A percentile compares a stretch with the other conserved stretches of the same genome.
Conservation (phyloP, 2,329 filamentous ascomycete species). For the Microcyclosporella mali region DNA sequence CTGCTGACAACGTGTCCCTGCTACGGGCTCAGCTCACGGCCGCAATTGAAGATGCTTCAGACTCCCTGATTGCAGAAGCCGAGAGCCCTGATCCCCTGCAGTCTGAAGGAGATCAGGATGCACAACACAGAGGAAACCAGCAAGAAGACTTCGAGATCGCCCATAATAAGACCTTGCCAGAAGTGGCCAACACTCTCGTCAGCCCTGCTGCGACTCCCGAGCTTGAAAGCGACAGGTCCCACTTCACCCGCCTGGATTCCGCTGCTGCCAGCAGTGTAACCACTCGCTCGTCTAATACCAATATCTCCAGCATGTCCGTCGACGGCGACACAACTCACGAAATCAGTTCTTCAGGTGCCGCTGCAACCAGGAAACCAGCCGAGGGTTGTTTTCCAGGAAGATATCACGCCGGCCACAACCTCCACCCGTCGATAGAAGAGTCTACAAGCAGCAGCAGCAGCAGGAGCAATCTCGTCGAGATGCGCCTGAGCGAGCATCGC, state of each 20-base stretch:
- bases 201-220: no score
- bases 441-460: background rate
- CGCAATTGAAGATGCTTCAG: no score
- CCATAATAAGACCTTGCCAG: no score
- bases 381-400: slow-evolving; percentile 2
- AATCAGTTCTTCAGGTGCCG: no score
- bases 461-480: background rate
- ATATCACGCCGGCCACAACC: slow-evolving; percentile 8
- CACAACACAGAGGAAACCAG: background rate
- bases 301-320: background rate
- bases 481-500: background rate
- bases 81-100: no score
- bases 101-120: no score
- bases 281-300: background rate
- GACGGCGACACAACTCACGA: background rate
- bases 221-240: background rate
- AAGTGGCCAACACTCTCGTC: no score
- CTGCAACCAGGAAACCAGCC: no score
- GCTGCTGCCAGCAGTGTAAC: background rate
- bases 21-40: no score
- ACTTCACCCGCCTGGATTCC: background rate
- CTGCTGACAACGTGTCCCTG: background rate
- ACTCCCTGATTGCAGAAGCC: no score
- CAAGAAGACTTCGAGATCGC: slow-evolving; percentile 1
- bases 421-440: slow-evolving; percentile 8